Evolutionary conservation across 106 monocot species (phyloP), one percentile per base, ranked within the genome.

Genomic region (Chionographis japonica): DNA sequence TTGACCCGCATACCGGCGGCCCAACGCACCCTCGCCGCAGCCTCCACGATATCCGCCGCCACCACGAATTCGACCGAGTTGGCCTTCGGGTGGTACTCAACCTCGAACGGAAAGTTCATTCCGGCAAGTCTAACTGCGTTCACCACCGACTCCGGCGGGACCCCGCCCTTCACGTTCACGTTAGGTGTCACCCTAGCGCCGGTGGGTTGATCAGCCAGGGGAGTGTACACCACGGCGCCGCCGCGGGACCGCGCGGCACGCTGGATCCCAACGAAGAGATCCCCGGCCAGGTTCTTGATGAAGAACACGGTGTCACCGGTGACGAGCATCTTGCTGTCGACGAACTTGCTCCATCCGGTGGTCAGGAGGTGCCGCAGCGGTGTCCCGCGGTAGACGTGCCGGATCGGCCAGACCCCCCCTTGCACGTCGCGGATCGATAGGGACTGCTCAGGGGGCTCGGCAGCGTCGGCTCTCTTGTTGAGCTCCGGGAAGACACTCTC

Each of bases 331-430:
- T 79, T 79, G 56, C 17, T 20, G 8, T 68, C 62, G 54, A 79
- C 79, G 61, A 73, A 79, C 68, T 63, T 73, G 49, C 60, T 67
- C 79, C 79, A 79, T 12, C 79, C 79, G 18, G 79, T 79, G 61
- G 79, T 79, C 14, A 79, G 67, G 3, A 79, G 54, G 52, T 79
- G 73, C 16, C 79, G 58, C 13, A 42, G 60, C 5, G 79, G 79
- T 1, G 72, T 56, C 13, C 79, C 79, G 5, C 79, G 66, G 56
- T 55, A 79, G 27, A 79, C 62, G 67, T 79, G 73, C 41, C 62
- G 58, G 67, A 79, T 73, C 52, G 55, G 2, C 72, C 72, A 79
- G 51, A 13, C 36, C 18, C 1, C 27, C 20, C 79, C 79, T 43
- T 73, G 79, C 40, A 73, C 67, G 42, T 79, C 79, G 11, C 18